Evolutionary conservation across 2,329 filamentous ascomycete genomes (phyloP), one percentile per base, ranked within the genome.

Genomic region (Cladosporium sp.): DNA sequence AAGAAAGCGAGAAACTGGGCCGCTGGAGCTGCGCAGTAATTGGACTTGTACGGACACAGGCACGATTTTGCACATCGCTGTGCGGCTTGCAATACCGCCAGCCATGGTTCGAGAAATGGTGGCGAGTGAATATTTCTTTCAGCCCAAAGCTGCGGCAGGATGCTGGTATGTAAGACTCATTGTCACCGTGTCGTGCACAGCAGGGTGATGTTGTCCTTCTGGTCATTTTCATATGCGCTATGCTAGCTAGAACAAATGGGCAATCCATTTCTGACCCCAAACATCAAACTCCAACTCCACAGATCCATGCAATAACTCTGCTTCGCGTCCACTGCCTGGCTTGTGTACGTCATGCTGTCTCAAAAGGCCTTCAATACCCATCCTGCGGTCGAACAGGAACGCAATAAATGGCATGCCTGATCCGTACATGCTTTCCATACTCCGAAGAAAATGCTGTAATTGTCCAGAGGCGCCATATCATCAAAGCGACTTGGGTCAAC

Each of bases 221-320:
- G 55, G 21, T 58, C 32, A 41, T 34, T 58, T 58, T 58, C 55
- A 11, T 41, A 58, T 15, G 55, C 55, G 32, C 32, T 58, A 58
- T 41, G 55, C 55, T 58, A 41, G 14, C 30, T 30, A 54, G 26
- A 21, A 55, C 26, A 55, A 55, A 34, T n/a, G 28, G 52, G 28
- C 52, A 55, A 21, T 55, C 52, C 52, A 21, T 5, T 34, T 18
- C 11, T 55, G 52, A 30, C 30, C 52, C 52, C 32, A 32, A 32
- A 55, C 32, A n/a, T 24, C 52, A 34, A n/a, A 55, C 52, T 55
- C 52, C 52, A 32, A 34, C 52, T 55, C 32, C 52, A 24, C 30
- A 55, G 30, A n/a, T 21, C 28, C 28, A 55, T 55, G 52, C 52
- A 55, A 55, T 34, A 24, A 34, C n/a, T 55, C 52, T 55, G 30